phyloP scores from a whole-genome alignment of 495 filamentous ascomycete genomes.

The Durotheca rogersii region DNA sequence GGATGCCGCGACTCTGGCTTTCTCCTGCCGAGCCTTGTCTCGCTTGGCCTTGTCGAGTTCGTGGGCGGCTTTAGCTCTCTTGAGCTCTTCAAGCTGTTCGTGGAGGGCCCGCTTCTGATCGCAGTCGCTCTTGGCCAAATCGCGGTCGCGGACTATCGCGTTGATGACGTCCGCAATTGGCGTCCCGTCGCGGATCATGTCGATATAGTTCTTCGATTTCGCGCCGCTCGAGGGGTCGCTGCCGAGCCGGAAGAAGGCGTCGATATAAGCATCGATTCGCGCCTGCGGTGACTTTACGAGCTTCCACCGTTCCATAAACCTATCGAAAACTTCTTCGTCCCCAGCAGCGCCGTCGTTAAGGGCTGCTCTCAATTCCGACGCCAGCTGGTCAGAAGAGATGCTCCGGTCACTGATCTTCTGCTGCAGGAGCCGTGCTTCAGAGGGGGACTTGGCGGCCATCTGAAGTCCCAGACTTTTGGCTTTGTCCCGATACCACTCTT shows the following conservation, averaged over 20 bases:
- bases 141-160: constrained; percentile 40
- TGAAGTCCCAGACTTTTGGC: constrained; percentile 37
- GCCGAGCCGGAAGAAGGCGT: constrained; percentile 38
- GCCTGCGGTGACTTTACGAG: constrained; percentile 25
- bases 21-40: constrained; percentile 37
- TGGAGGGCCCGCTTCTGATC: constrained; percentile 40
- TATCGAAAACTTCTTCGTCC: constrained; percentile 31
- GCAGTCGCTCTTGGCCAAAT: constrained; percentile 32
- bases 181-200: constrained; percentile 38
- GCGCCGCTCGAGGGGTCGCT: constrained; percentile 20
- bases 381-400: constrained; percentile 30
- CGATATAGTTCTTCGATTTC: constrained; percentile 42
- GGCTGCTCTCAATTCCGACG: constrained; percentile 26
- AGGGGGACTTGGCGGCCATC: constrained; percentile 22
- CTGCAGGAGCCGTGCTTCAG: constrained; percentile 27
- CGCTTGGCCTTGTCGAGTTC: constrained; percentile 43
- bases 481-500: constrained; percentile 45
- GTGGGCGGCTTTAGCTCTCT: constrained; percentile 45
- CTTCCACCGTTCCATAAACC: constrained; percentile 31
- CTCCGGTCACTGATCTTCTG: constrained; percentile 31
- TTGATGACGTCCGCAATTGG: constrained; percentile 42
- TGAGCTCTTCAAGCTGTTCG: constrained; percentile 44
- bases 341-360: constrained; percentile 24
- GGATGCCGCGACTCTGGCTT: constrained; percentile 28
- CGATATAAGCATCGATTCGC: constrained; percentile 34